Conservation (phyloP, 2,329 filamentous ascomycete species). For the Neofusicoccum umdonicola region DNA sequence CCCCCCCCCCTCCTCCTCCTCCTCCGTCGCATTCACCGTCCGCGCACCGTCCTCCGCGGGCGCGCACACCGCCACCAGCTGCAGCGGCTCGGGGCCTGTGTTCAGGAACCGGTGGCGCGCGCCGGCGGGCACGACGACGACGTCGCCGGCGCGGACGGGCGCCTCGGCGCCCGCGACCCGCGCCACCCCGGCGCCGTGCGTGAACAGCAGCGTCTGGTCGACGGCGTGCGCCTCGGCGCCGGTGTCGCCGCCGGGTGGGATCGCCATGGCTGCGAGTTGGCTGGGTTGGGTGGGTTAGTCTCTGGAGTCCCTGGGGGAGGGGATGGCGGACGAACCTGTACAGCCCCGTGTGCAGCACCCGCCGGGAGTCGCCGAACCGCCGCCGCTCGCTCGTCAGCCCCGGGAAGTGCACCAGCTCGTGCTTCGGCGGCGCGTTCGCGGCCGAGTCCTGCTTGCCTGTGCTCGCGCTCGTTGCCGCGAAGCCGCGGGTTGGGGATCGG, state of each 20-base stretch:
- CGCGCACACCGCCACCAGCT: slow-evolving; percentile 62
- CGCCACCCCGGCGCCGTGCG: slow-evolving; percentile 57
- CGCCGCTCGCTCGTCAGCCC: slow-evolving; percentile 55
- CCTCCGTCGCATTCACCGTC: slow-evolving; percentile 62
- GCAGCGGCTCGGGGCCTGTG: slow-evolving; percentile 57
- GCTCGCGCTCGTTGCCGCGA: not conserved
- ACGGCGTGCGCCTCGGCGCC: slow-evolving; percentile 67
- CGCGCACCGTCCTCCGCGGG: slow-evolving; percentile 61
- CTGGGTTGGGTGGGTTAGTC: slow-evolving; percentile 18
- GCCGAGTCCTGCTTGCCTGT: slow-evolving; percentile 25
- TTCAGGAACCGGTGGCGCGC: slow-evolving; percentile 67
- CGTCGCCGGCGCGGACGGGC: slow-evolving; percentile 53
- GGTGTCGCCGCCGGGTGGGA: slow-evolving; percentile 63
- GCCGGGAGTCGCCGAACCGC: slow-evolving; percentile 58
- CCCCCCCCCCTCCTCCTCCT: slow-evolving; percentile 64
- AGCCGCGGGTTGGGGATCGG: not conserved
- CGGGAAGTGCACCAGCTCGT: slow-evolving; percentile 61
- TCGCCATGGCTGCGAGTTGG: slow-evolving; percentile 64
- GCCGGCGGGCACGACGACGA: slow-evolving; percentile 63
- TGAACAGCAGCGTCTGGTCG: slow-evolving; percentile 65
- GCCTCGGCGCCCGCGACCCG: slow-evolving; percentile 60
- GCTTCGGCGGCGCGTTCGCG: slow-evolving; percentile 28
- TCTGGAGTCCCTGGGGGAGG: too few relatives aligned
- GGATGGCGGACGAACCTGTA: slow-evolving; percentile 36
- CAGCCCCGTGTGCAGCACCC: slow-evolving; percentile 61